phyloP scores from a whole-genome alignment of 2,329 filamentous ascomycete species.

The Leptographium radiaticola region DNA sequence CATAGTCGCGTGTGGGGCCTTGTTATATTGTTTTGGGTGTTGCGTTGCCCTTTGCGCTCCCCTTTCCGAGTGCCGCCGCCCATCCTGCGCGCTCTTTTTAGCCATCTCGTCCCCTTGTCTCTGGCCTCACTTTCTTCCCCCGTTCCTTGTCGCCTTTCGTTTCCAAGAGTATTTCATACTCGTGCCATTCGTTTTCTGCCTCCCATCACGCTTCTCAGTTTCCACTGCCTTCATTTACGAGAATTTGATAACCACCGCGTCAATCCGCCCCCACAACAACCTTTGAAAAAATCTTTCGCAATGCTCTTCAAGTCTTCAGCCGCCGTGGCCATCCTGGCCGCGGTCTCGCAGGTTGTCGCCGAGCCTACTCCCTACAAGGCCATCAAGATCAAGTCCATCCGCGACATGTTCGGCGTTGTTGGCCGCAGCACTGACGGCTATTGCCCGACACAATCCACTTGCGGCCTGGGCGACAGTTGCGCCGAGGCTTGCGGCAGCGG shows the following conservation, averaged over 20 bases:
- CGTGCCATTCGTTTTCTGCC: slow-evolving; percentile 7
- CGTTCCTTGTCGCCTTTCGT: neutral
- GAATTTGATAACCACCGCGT: neutral
- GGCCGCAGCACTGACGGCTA: slow-evolving; percentile 34
- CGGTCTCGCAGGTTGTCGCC: slow-evolving; percentile 19
- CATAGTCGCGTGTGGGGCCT: neutral
- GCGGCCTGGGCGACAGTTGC: slow-evolving; percentile 37
- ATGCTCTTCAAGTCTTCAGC: slow-evolving; percentile 31
- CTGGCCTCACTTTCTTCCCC: neutral
- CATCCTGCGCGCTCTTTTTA: neutral
- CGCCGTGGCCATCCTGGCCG: slow-evolving; percentile 30
- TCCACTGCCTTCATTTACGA: neutral
- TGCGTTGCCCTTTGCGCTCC: neutral
- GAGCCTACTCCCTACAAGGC: slow-evolving; percentile 23
- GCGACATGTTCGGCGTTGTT: slow-evolving; percentile 26
- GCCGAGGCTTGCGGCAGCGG: slow-evolving; percentile 39
- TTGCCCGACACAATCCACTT: slow-evolving; percentile 33
- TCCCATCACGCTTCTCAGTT: neutral
- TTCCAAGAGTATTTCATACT: slow-evolving; percentile 7
- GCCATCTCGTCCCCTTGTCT: neutral
- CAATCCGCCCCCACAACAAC: neutral
- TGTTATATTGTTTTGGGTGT: neutral
- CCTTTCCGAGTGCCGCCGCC: neutral
- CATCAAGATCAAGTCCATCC: slow-evolving; percentile 19
- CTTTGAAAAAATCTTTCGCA: slow-evolving; percentile 12